Evolutionary conservation across 148 eudicot genomes (phyloP).

Genomic region (Rhododendron ferrugineum): DNA sequence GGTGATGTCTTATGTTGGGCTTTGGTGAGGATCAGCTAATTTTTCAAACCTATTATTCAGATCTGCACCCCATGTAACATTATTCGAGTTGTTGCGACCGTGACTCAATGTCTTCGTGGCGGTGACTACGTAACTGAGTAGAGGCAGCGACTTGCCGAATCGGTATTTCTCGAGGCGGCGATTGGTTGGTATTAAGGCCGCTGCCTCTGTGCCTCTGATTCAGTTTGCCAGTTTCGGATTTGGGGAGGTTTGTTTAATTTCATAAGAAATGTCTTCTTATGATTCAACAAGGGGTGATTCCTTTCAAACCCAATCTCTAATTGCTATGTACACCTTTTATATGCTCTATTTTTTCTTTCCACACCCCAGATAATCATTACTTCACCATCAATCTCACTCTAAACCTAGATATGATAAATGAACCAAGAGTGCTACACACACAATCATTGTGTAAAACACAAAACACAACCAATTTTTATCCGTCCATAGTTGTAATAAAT

Average conservation of each 20-base stretch:
- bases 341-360: too few species aligned
- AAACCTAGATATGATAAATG: neutral
- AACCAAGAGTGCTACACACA: neutral
- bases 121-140: neutral
- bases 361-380: too few species aligned
- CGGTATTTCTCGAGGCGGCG: neutral
- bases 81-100: neutral
- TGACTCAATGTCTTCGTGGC: neutral
- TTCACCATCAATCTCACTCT: neutral
- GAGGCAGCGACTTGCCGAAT: neutral
- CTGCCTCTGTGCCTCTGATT: neutral
- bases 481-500: too few species aligned
- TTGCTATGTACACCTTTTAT: too few species aligned
- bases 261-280: neutral
- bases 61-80: neutral
- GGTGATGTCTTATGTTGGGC: neutral
- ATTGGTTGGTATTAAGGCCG: neutral
- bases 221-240: neutral
- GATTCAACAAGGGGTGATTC: neutral
- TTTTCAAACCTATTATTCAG: neutral
- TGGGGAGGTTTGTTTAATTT: neutral
- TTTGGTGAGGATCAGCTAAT: neutral
- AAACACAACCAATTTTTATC: too few species aligned
- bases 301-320: neutral
- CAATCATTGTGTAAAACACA: too few species aligned